Evolutionary conservation across 2,329 filamentous ascomycete genomes (phyloP).

Genomic region (Curvularia hawaiiensis): DNA sequence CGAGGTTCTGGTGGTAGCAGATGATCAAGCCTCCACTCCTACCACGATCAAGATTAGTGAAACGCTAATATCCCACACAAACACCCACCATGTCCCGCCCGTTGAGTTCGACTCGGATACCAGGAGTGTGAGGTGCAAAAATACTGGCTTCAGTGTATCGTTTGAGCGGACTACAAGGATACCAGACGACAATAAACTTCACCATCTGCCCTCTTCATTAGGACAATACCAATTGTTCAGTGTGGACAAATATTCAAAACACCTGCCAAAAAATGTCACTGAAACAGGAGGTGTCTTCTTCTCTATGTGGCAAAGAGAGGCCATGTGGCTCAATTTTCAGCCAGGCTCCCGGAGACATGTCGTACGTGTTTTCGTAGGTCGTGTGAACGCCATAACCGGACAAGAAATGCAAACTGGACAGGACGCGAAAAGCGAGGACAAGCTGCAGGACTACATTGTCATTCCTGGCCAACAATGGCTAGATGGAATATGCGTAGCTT

Average conservation of each 20-base stretch:
- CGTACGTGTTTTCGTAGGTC: background rate
- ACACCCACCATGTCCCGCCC: background rate
- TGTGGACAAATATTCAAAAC: background rate
- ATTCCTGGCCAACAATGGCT: background rate
- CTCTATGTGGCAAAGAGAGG: conserved; percentile 5
- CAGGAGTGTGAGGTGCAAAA: background rate
- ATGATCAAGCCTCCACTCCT: background rate
- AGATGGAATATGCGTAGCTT: conserved; percentile 1
- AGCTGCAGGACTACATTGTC: background rate
- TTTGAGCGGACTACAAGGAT: background rate
- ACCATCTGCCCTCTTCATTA: background rate
- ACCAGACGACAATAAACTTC: background rate
- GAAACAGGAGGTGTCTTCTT: background rate
- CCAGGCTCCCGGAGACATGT: background rate
- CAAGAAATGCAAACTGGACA: background rate
- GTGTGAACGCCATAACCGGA: background rate
- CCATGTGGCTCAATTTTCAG: background rate
- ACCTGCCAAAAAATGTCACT: background rate
- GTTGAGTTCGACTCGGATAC: background rate
- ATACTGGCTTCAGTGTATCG: background rate
- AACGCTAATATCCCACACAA: background rate
- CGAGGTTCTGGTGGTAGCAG: background rate
- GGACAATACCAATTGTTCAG: background rate
- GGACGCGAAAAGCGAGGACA: background rate
- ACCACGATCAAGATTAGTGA: conserved; percentile 3